Base-by-base conservation (phyloP, 75 land plant genomes). In the Isoetes taiwanensis region DNA sequence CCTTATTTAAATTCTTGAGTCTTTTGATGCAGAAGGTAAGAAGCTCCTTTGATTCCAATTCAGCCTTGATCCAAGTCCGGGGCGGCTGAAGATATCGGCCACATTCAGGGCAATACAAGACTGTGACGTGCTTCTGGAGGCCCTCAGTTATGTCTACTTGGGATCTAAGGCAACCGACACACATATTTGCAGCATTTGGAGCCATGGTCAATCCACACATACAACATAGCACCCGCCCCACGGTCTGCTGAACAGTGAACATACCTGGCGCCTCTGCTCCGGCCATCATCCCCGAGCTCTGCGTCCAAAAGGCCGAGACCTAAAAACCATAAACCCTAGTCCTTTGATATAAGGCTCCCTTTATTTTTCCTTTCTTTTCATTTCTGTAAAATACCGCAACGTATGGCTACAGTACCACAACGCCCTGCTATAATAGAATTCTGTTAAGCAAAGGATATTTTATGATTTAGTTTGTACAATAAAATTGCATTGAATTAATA, bases 141-240 rank as follows among this genome's bases (percentile, higher is more conserved):
- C 80, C 90, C 43, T 78, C 85, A 9, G 90, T 85, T 60, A 85
- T 85, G 57, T 85, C 85, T 26, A 78, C 79, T 31, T 76, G 79
- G 29, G 79, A 72, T 3, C 82, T 65, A 56, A 85, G 60, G 57
- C 90, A 85, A 1, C 69, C 56, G 1, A 75, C 85, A 59, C 90
- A 85, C 82, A 85, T 85, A 57, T 85, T 85, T 12, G 82, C 90
- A 2, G 81, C 76, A 62, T 85, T 85, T n/a, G 90, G 85, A 2
- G 67, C 62, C 74, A 81, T 84, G 32, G 76, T 33, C 20, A 78
- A 65, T 9, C 88, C 88, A 34, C 88, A 84, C 66, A 75, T 69
- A 72, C 85, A 81, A 65, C 88, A 84, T 2, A 80, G 72, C 6
- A 84, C 88, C 48, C 53, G 64, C 43, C 84, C 88, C 66, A 70